Evolutionary conservation across 2,329 filamentous ascomycete species (phyloP).

Genomic region (Xylariales sp.): DNA sequence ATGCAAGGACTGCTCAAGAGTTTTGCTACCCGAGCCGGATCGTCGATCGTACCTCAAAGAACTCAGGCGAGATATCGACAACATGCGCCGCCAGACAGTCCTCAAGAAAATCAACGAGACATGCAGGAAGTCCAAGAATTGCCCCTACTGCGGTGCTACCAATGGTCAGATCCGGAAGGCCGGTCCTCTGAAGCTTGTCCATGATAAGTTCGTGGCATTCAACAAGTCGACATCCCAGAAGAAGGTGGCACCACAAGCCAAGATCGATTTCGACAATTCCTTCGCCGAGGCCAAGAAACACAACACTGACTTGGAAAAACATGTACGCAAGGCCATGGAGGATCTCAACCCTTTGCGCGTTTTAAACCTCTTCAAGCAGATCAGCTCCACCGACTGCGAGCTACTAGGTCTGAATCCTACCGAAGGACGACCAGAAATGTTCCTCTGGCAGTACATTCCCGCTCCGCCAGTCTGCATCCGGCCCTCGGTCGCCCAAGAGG

Average conservation of each 20-base stretch:
- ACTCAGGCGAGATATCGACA: conserved; percentile 80
- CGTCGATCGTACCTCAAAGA: conserved; percentile 73
- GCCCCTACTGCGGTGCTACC: conserved; percentile 72
- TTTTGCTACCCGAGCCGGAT: conserved; percentile 77
- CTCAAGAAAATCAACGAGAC: conserved; percentile 85
- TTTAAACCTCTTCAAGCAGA: conserved; percentile 85
- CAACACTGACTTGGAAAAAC: conserved; percentile 82
- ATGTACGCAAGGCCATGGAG: conserved; percentile 87
- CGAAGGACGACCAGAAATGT: conserved; percentile 90
- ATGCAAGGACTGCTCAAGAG: conserved; percentile 87
- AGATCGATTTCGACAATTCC: conserved; percentile 79
- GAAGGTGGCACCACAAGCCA: conserved; percentile 77
- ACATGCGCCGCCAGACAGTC: conserved; percentile 75
- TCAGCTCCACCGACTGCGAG: conserved; percentile 82
- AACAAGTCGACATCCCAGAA: conserved; percentile 83
- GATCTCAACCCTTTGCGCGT: conserved; percentile 88
- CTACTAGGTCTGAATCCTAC: conserved; percentile 81
- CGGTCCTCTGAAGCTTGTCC: conserved; percentile 85
- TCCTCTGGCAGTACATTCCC: conserved; percentile 94
- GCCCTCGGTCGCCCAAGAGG: conserved; percentile 90
- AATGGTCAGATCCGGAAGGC: conserved; percentile 93
- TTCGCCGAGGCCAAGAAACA: conserved; percentile 74
- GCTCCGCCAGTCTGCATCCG: conserved; percentile 92
- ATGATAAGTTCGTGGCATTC: conserved; percentile 86
- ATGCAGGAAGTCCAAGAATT: conserved; percentile 80